phyloP scores from a whole-genome alignment of 441 rosid species.

The Erodium moschatum region DNA sequence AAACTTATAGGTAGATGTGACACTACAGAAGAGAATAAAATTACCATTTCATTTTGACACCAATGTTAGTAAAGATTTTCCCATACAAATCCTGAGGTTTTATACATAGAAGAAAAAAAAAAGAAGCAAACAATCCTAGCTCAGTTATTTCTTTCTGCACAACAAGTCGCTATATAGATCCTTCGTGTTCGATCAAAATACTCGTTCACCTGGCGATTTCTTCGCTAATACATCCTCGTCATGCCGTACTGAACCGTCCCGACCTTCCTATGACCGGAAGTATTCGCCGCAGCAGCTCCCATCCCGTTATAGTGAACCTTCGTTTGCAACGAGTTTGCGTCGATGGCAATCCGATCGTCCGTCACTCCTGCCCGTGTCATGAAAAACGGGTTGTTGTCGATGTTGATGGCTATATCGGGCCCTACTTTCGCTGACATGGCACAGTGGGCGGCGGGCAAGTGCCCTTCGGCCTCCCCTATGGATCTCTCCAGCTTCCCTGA shows the following conservation, averaged over 20 bases:
- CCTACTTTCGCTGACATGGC: conserved; percentile 44
- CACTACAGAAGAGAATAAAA: neutral
- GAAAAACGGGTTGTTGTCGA: conserved; percentile 69
- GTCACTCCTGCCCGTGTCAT: conserved; percentile 54
- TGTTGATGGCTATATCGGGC: conserved; percentile 67
- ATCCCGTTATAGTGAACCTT: conserved; percentile 38
- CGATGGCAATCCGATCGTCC: conserved; percentile 46
- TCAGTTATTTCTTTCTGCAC: neutral
- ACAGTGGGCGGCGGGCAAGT: conserved; percentile 35
- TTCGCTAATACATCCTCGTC: conserved; percentile 53
- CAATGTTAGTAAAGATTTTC: neutral
- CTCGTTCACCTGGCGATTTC: neutral
- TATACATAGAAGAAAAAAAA: neutral
- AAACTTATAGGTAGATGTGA: too few relatives aligned
- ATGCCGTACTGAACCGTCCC: conserved; percentile 63
- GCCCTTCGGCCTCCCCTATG: conserved; percentile 36
- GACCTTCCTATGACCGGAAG: conserved; percentile 49
- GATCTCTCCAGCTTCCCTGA: conserved; percentile 53
- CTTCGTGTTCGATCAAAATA: neutral
- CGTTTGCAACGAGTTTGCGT: conserved; percentile 52
- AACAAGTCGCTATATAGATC: neutral
- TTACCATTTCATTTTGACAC: neutral
- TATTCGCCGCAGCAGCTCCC: conserved; percentile 26
- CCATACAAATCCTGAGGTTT: neutral
- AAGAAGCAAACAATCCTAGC: neutral